Base-by-base conservation (phyloP, 768 basidiomycete genomes). In the Termitomyces eurrhizus region DNA sequence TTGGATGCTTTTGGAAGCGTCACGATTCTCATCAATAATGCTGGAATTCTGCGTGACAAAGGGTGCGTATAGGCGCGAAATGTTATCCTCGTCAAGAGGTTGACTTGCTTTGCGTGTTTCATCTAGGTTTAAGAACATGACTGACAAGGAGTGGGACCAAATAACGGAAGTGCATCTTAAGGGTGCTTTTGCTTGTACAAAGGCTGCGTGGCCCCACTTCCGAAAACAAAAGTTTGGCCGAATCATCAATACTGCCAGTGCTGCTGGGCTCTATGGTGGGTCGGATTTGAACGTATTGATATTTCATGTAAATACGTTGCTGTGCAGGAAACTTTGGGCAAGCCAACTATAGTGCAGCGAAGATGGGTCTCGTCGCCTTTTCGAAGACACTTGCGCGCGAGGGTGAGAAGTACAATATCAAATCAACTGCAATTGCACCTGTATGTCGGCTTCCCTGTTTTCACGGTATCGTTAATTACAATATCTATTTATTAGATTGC, bases 291-390 rank as follows among this genome's bases (percentile, higher is more conserved):
- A n/a, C n/a, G 2, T 59, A 26, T 32, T 1, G 13, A 1, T 12
- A 36, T 5, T 32, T 60, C n/a, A 58, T 33, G 16, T 14, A 29
- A 29, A 21, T 3, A 2, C 24, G 52, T 14, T 36, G 29, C n/a
- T 41, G 12, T 37, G 12, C 62, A 92, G 90, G 94, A 8, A 98
- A 96, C 78, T 92, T 96, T 70, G 97, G 97, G 11, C 95, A 98
- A 74, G 88, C 94, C 13, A 99, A 98, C 73, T 99, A 98, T 74
- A 95, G 94, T 51, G 93, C 96, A 2, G 96, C 95, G 2, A 98
- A 99, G 82, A 95, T 97, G 93, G 94, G 89, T 64, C 83, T 99
- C 39, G 81, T 98, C 54, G 89, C 80, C 0, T 97, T 98, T 75
- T 93, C 95, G 18, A 94, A 93, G 72, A 94, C 96, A 5, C 83